Conservation (phyloP, 228 moss, liverwort and hornwort genomes). For the Sphagnum magellanicum region DNA sequence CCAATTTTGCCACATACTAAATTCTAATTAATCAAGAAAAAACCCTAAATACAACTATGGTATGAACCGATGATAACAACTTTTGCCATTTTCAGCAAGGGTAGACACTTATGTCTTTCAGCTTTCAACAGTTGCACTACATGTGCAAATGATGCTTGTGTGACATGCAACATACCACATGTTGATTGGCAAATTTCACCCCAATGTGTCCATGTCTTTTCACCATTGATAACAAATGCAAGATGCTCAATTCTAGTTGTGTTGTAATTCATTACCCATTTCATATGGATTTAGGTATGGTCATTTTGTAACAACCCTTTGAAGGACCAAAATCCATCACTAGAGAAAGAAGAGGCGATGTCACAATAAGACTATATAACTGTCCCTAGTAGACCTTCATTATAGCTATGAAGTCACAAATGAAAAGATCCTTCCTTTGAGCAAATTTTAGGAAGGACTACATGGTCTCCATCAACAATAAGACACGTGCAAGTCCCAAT, state of each 20-base stretch:
- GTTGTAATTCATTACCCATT: background rate
- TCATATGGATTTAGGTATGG: background rate
- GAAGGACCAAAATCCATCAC: background rate
- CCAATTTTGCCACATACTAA: background rate
- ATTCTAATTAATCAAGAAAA: background rate
- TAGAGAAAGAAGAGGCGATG: background rate
- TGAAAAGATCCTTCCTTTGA: background rate
- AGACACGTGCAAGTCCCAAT: background rate
- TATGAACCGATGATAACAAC: background rate
- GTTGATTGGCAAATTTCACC: background rate
- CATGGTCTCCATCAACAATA: background rate
- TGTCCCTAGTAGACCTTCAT: background rate
- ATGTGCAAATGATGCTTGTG: background rate
- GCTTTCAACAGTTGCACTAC: background rate
- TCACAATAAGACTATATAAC: background rate
- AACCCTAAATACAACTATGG: background rate
- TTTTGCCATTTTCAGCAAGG: background rate
- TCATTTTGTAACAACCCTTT: background rate
- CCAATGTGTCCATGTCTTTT: background rate
- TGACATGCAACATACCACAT: background rate
- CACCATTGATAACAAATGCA: background rate
- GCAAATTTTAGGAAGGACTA: background rate
- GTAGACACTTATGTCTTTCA: background rate
- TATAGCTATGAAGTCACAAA: background rate
- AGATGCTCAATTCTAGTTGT: background rate